Percentiles rank a stretch among this genome's conserved stretches.
Evolutionary conservation across 1,284 basidiomycete genomes (phyloP).

Genomic region (Rhodotorula sp.): DNA sequence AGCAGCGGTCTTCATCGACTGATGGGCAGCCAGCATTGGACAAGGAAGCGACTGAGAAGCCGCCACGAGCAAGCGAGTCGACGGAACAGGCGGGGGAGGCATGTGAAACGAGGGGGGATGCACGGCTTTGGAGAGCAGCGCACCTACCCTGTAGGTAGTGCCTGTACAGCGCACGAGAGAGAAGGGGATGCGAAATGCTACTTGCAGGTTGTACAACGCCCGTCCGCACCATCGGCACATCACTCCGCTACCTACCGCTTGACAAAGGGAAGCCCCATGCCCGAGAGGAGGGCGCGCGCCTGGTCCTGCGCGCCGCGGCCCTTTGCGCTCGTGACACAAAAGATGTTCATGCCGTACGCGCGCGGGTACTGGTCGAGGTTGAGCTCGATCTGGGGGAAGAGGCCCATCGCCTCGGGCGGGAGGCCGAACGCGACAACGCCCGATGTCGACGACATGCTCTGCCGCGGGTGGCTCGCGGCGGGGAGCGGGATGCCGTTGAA

Average conservation of each 20-base stretch:
- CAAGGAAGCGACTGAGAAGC: too few relatives aligned
- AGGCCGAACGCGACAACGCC: conserved; percentile 90
- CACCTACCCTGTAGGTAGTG: too few relatives aligned
- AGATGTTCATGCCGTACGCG: conserved; percentile 83
- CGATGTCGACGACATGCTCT: conserved; percentile 68
- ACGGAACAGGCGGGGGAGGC: too few relatives aligned
- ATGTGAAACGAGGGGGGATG: too few relatives aligned
- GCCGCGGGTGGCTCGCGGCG: conserved; percentile 54
- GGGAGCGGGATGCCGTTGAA: conserved; percentile 79
- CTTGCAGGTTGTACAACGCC: not conserved
- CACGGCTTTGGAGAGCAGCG: too few relatives aligned
- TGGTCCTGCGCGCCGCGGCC: conserved; percentile 83
- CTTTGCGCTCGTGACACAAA: conserved; percentile 81
- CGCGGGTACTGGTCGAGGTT: conserved; percentile 85
- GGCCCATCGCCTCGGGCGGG: conserved; percentile 75
- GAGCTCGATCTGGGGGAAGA: conserved; percentile 85
- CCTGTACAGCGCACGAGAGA: not conserved
- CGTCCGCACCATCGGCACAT: too few relatives aligned
- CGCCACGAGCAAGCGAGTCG: too few relatives aligned
- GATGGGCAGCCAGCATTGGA: too few relatives aligned
- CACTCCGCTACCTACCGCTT: conserved; percentile 16
- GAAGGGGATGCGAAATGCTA: not conserved
- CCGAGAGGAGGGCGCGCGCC: conserved; percentile 79
- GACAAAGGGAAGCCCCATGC: conserved; percentile 81
- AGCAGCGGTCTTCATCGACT: too few relatives aligned